phyloP scores from a whole-genome alignment of 2,329 filamentous ascomycete genomes.

The Sporothrix curviconia region DNA sequence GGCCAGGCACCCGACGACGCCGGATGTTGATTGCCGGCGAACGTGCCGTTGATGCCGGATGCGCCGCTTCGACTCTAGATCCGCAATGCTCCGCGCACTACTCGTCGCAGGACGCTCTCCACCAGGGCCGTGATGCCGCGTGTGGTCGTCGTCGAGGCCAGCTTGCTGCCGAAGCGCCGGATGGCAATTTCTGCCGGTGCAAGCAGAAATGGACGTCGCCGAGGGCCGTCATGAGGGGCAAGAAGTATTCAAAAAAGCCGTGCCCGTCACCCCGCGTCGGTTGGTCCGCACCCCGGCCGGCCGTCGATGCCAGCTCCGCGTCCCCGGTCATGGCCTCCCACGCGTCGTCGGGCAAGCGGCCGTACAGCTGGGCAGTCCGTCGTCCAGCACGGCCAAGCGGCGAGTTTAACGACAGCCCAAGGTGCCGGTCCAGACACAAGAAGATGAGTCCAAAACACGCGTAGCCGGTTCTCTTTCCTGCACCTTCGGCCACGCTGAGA shows the following conservation, averaged over 20 bases:
- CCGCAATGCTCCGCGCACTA: not conserved
- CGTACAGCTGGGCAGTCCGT: conserved; percentile 37
- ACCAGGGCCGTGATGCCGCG: not conserved
- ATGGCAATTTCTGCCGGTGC: conserved; percentile 37
- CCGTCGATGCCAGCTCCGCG: conserved; percentile 25
- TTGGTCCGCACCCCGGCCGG: too few relatives aligned
- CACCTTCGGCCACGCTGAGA: conserved; percentile 31
- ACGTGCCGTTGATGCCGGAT: not conserved
- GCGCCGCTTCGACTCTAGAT: not conserved
- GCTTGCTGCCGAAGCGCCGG: conserved; percentile 31
- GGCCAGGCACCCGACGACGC: too few relatives aligned
- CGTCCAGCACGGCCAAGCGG: conserved; percentile 39
- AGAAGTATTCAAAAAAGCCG: conserved; percentile 44
- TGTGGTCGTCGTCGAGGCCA: not conserved
- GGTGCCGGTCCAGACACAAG: conserved; percentile 40
- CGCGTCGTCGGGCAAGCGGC: conserved; percentile 34
- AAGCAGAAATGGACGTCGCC: conserved; percentile 44
- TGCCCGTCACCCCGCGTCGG: too few relatives aligned
- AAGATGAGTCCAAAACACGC: conserved; percentile 44
- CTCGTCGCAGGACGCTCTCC: not conserved
- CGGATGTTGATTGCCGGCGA: too few relatives aligned
- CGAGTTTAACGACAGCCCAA: conserved; percentile 41
- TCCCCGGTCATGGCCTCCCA: conserved; percentile 29
- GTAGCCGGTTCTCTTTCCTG: conserved; percentile 40
- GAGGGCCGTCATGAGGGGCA: conserved; percentile 42